Evolutionary conservation across 2,329 filamentous ascomycete species (phyloP).

Genomic region (Scorias spongiosa): DNA sequence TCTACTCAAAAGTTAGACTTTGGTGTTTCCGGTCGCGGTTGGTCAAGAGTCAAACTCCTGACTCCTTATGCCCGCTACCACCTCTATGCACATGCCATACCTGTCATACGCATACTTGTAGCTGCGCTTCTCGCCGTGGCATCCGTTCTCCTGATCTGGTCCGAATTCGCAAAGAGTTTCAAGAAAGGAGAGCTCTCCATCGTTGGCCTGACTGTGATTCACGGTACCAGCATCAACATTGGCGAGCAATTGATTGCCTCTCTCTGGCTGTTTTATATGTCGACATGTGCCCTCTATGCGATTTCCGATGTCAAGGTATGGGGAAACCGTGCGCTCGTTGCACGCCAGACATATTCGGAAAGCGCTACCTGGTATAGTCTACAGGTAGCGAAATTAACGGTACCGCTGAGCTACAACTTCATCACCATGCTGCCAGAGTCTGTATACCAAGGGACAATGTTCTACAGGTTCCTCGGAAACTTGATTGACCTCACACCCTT

Average conservation of each 20-base stretch:
- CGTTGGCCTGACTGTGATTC: constrained; percentile 53
- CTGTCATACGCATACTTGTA: constrained; percentile 47
- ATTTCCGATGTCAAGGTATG: constrained; percentile 94
- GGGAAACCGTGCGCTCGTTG: constrained; percentile 82
- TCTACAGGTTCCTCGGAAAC: constrained; percentile 73
- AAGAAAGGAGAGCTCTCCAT: constrained; percentile 56
- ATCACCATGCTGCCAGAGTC: constrained; percentile 66
- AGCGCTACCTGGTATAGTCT: constrained; percentile 92
- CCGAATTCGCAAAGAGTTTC: constrained; percentile 75
- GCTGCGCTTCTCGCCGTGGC: constrained; percentile 58
- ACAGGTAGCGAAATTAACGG: constrained; percentile 80
- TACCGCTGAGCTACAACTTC: constrained; percentile 92
- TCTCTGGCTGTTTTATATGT: constrained; percentile 93
- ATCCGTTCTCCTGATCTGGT: constrained; percentile 79
- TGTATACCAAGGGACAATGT: constrained; percentile 64
- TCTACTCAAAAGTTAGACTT: constrained; percentile 71
- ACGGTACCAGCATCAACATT: constrained; percentile 69
- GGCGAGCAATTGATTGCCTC: constrained; percentile 73
- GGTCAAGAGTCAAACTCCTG: constrained; percentile 44
- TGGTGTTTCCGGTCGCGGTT: constrained; percentile 34
- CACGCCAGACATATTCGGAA: constrained; percentile 80
- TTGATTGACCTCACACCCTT: constrained; percentile 72
- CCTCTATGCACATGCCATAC: constrained; percentile 58
- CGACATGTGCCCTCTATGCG: constrained; percentile 68
- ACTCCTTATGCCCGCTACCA: constrained; percentile 74